Evolutionary conservation across 2,329 filamentous ascomycete species (phyloP).

Genomic region (Aspergillus nomiae): DNA sequence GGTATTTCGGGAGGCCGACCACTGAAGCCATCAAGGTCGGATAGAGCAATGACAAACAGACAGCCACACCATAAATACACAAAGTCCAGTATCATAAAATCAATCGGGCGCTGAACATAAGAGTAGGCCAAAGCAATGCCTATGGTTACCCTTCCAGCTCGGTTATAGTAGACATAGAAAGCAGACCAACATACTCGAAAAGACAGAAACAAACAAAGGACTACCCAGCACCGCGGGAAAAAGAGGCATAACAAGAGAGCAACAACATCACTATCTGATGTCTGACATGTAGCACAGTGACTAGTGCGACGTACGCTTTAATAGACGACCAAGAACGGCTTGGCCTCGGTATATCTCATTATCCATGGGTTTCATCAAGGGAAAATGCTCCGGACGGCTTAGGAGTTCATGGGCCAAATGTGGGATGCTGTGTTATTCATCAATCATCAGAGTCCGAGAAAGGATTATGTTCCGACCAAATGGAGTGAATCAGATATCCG

Average conservation of each 20-base stretch:
- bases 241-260: neutral
- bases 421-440: constrained; percentile 1
- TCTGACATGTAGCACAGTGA: neutral
- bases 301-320: neutral
- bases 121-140: neutral
- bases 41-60: neutral
- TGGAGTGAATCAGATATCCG: neutral
- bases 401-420: neutral
- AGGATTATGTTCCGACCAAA: neutral
- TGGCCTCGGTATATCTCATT: neutral
- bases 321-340: neutral
- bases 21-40: neutral
- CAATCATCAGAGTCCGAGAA: neutral
- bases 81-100: neutral
- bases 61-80: neutral
- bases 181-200: neutral
- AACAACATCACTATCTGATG: neutral
- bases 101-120: neutral
- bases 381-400: neutral
- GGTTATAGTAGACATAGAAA: neutral
- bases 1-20: neutral
- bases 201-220: neutral
- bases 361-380: constrained; percentile 1
- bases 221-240: neutral
- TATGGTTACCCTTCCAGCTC: neutral